phyloP scores from a whole-genome alignment of 1,139 yeast species.

The Sugiyamaella neomexicana region DNA sequence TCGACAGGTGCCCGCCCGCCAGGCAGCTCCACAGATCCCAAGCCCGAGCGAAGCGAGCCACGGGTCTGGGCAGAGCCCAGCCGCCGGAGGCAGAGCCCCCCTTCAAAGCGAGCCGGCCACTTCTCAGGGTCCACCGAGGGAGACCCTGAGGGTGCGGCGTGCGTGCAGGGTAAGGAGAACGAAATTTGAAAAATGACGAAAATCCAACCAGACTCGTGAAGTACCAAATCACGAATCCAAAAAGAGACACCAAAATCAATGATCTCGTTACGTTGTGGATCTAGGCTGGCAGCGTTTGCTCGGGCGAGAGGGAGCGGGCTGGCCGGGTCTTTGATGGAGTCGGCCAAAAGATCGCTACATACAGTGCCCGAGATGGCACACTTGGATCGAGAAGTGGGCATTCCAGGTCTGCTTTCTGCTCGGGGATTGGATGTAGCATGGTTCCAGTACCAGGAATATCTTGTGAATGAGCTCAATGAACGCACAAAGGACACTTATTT shows the following conservation, averaged over 20 bases:
- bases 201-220: background rate
- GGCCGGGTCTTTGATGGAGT: background rate
- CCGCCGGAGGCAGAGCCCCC: too few species aligned
- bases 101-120: too few species aligned
- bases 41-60: too few species aligned
- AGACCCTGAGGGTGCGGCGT: constrained; percentile 2
- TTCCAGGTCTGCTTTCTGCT: constrained; percentile 69
- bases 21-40: too few species aligned
- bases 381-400: constrained; percentile 48
- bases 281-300: too few species aligned
- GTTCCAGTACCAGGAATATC: constrained; percentile 73
- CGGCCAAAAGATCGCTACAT: constrained; percentile 20
- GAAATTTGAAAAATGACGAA: constrained; percentile 5
- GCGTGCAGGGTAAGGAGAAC: constrained; percentile 3
- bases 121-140: background rate
- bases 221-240: background rate
- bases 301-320: too few species aligned
- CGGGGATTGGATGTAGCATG: constrained; percentile 75
- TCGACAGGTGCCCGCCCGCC: too few species aligned
- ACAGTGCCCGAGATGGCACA: constrained; percentile 39
- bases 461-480: constrained; percentile 66
- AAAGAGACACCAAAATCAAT: too few species aligned
- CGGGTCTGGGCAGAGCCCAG: background rate
- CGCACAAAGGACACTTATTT: constrained; percentile 29
- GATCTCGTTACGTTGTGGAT: background rate